Evolutionary conservation across 139 green algal genomes (phyloP).

Genomic region (Pleodorina starrii): DNA sequence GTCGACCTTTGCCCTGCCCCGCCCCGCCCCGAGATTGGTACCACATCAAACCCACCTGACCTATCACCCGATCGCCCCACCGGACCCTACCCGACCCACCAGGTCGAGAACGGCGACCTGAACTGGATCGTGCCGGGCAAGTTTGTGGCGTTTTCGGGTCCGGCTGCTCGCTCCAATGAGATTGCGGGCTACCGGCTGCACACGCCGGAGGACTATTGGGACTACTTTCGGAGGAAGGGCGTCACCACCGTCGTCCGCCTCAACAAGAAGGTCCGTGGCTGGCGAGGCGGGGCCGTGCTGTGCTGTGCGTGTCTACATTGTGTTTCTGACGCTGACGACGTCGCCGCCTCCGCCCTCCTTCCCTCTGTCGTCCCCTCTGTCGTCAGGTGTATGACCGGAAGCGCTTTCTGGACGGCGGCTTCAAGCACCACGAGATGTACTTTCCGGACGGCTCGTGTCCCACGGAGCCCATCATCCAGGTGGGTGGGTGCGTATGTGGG

Average conservation of each 20-base stretch:
- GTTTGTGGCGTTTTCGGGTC: constrained; percentile 91
- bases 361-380: too few species aligned
- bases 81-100: too few species aligned
- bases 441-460: constrained; percentile 95
- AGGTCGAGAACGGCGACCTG: constrained; percentile 92
- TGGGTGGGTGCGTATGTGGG: neutral
- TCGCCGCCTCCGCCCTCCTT: too few species aligned
- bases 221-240: constrained; percentile 79
- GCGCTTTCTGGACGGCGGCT: constrained; percentile 85
- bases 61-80: too few species aligned
- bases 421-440: constrained; percentile 93
- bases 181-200: constrained; percentile 82
- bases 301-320: too few species aligned
- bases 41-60: too few species aligned
- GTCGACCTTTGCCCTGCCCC: too few species aligned
- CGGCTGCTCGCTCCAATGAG: constrained; percentile 72
- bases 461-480: constrained; percentile 77
- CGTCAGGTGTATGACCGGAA: constrained; percentile 89
- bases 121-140: constrained; percentile 96
- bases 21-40: too few species aligned
- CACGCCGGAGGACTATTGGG: constrained; percentile 91
- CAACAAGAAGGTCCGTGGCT: constrained; percentile 90
- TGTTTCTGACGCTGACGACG: too few species aligned
- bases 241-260: constrained; percentile 88
- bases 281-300: too few species aligned